A percentile compares a stretch with the other conserved stretches of the same genome.
Evolutionary conservation across 2,329 filamentous ascomycete species (phyloP).

Genomic region (Leptographium flavum): DNA sequence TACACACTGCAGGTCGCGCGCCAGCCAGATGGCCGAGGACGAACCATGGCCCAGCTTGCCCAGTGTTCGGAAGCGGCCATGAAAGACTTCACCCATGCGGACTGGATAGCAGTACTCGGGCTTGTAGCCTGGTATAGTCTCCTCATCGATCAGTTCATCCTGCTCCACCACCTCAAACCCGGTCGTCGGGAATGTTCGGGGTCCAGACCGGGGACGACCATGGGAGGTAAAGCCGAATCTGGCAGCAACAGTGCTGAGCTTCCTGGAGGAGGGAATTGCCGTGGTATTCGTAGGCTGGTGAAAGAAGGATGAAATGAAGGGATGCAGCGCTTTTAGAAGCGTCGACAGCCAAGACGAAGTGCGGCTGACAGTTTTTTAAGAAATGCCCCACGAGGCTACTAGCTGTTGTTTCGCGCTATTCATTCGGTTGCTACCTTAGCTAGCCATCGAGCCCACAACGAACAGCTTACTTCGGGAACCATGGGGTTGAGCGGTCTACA

Average conservation of each 20-base stretch:
- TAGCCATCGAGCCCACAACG: no score
- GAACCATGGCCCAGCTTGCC: background rate
- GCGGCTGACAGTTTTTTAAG: no score
- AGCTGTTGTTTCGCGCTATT: no score
- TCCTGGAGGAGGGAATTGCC: background rate
- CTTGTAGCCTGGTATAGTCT: background rate
- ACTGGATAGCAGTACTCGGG: background rate
- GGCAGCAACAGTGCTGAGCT: background rate
- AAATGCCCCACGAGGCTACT: no score
- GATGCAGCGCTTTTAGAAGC: no score
- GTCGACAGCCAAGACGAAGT: no score
- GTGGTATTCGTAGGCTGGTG: no score
- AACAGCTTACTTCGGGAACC: no score
- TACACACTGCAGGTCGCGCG: background rate
- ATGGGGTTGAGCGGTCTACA: no score
- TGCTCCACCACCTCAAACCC: background rate
- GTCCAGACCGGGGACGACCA: background rate
- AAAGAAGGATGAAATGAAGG: no score
- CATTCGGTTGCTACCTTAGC: no score
- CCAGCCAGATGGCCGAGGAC: background rate
- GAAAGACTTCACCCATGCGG: background rate
- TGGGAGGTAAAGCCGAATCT: background rate
- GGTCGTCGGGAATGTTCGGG: background rate
- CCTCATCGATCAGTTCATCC: background rate
- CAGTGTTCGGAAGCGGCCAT: background rate